phyloP scores from a whole-genome alignment of 2,329 filamentous ascomycete genomes.

The Rhexocercosporidium sp. region DNA sequence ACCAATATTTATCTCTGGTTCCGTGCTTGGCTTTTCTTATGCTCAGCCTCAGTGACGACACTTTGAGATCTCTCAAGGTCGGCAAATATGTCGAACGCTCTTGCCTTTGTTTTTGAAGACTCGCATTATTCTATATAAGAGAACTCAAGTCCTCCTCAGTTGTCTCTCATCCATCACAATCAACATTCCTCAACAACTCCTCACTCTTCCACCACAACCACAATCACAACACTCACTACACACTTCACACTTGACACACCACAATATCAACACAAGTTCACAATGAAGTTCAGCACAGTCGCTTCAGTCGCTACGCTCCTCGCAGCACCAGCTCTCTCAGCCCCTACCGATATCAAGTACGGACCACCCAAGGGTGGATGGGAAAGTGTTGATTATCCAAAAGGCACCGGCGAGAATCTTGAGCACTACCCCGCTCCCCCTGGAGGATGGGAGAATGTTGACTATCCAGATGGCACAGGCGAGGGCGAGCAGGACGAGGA shows the following conservation, averaged over 20 bases:
- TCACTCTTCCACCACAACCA: background rate
- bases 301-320: slow-evolving; percentile 13
- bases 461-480: slow-evolving; percentile 26
- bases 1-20: slow-evolving; percentile 4
- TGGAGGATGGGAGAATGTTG: slow-evolving; percentile 28
- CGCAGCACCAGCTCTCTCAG: slow-evolving; percentile 16
- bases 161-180: background rate
- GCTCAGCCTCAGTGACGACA: slow-evolving; percentile 20
- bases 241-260: background rate
- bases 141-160: background rate
- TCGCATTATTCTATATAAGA: slow-evolving; percentile 14
- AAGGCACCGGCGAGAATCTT: slow-evolving; percentile 24
- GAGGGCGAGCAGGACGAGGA: slow-evolving; percentile 4
- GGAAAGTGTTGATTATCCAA: slow-evolving; percentile 25
- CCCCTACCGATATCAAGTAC: slow-evolving; percentile 23
- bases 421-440: slow-evolving; percentile 26
- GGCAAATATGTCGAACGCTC: background rate
- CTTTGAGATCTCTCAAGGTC: background rate
- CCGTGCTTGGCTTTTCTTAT: slow-evolving; percentile 18
- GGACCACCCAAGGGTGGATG: slow-evolving; percentile 23
- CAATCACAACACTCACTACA: background rate
- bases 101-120: background rate
- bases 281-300: slow-evolving; percentile 23
- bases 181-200: background rate
- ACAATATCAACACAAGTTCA: background rate